Base-by-base conservation (phyloP, 257 asterid species). In the Pogostemon cablin region DNA sequence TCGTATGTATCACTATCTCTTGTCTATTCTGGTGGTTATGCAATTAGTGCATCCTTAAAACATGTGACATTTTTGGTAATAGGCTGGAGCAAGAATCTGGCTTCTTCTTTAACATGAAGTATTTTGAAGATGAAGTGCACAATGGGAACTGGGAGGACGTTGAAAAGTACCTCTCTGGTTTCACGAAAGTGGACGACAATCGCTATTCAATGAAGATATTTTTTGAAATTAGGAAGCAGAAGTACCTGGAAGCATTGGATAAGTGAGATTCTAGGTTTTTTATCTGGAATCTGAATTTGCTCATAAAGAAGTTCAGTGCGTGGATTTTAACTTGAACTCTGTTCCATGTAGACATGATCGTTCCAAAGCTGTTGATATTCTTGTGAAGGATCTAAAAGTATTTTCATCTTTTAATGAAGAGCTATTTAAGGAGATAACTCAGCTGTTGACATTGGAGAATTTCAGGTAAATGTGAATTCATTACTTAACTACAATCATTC, bases 71-170 rank as follows among this genome's bases (percentile, higher is more conserved):
- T 55, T 79, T 59, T 65, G 71, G 52, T 69, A n/a, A 81, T 80
- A 93, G 98, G 93, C 96, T 93, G 72, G 98, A 93, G 77, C 97
- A 93, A 83, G 98, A 93, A 75, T 93, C 98, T 12, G 98, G 97
- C 25, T 93, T 90, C 83, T 93, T 84, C 96, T 93, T 93, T 72
- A 90, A 93, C 85, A 86, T 93, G 97, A 93, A 88, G 82, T 84
- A 93, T 77, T 93, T 93, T 71, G 98, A 93, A 74, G 98, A 93
- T 55, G 95, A 93, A 81, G 93, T 93, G 78, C 88, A 84, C 54
- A 87, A 80, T 83, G 98, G 98, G 79, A 90, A 93, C 71, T 93
- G 97, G 98, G 98, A 93, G 67, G 97, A 89, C 78, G 98, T 93
- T 69, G 98, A 91, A 62, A 89, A 72, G 59, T 93, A 93, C 85